phyloP scores from a whole-genome alignment of 345 rosid genomes.

The Eucalyptus tenuipes region DNA sequence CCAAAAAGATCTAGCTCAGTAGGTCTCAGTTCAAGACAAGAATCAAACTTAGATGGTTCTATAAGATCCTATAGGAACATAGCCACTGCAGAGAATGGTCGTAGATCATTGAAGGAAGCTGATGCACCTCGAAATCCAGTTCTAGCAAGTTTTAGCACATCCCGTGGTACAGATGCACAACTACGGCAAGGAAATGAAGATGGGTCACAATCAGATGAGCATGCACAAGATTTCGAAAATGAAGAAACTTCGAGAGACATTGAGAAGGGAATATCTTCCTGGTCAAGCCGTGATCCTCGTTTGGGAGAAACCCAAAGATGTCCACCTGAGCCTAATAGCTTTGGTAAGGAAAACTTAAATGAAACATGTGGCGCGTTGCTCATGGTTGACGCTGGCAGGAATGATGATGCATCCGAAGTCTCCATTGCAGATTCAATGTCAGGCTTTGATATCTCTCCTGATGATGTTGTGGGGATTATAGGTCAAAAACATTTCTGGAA shows the following conservation, averaged over 20 bases:
- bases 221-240: background rate
- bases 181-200: slow-evolving; percentile 16
- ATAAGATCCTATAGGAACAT: slow-evolving; percentile 9
- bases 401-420: slow-evolving; percentile 45
- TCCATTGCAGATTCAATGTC: slow-evolving; percentile 63
- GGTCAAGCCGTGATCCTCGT: slow-evolving; percentile 3
- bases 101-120: background rate
- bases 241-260: slow-evolving; percentile 4
- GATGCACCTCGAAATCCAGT: slow-evolving; percentile 1
- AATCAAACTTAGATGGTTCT: slow-evolving; percentile 8
- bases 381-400: slow-evolving; percentile 29
- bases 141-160: slow-evolving; percentile 9
- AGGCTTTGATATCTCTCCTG: slow-evolving; percentile 53
- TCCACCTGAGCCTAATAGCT: slow-evolving; percentile 18
- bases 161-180: slow-evolving; percentile 9
- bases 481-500: slow-evolving; percentile 93
- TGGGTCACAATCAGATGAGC: slow-evolving; percentile 4
- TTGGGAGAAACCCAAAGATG: slow-evolving; percentile 15
- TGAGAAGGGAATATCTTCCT: slow-evolving; percentile 12
- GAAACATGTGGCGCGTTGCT: slow-evolving; percentile 8
- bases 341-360: slow-evolving; percentile 8
- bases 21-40: slow-evolving; percentile 9
- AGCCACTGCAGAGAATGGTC: slow-evolving; percentile 1
- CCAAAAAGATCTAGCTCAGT: slow-evolving; percentile 1
- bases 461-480: slow-evolving; percentile 75